Evolutionary conservation across 805 yeast genomes (phyloP).

Genomic region (Pichia thaimueangensis): DNA sequence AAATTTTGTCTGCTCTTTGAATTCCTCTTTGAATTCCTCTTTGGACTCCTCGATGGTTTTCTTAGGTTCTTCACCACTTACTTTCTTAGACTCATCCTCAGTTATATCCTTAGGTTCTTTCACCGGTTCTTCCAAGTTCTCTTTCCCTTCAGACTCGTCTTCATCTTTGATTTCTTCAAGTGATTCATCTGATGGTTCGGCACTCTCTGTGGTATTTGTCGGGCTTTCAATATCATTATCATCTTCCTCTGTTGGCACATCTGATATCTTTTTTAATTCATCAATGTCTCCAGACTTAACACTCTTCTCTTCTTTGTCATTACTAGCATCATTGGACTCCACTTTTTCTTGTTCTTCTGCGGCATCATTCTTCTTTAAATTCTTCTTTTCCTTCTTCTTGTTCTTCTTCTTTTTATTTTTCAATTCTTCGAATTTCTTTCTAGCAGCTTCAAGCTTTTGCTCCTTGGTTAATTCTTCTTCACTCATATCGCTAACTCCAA

Average conservation of each 20-base stretch:
- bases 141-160: background rate
- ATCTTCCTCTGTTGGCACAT: background rate
- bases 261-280: constrained; percentile 1
- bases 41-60: background rate
- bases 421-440: constrained; percentile 31
- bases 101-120: background rate
- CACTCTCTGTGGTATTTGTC: constrained; percentile 3
- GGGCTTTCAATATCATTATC: background rate
- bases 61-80: background rate
- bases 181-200: background rate
- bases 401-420: constrained; percentile 28
- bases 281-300: constrained; percentile 9
- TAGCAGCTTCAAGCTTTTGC: constrained; percentile 31
- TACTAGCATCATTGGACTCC: constrained; percentile 3
- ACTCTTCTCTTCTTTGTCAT: constrained; percentile 5
- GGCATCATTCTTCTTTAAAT: constrained; percentile 5
- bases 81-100: background rate
- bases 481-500: constrained; percentile 8
- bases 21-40: background rate
- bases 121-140: constrained; percentile 1
- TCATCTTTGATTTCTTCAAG: background rate
- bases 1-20: background rate
- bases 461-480: constrained; percentile 29
- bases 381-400: constrained; percentile 18
- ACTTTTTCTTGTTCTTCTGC: constrained; percentile 1